Conservation (phyloP, 1,284 basidiomycete species). For the Sporisorium reilianum region DNA sequence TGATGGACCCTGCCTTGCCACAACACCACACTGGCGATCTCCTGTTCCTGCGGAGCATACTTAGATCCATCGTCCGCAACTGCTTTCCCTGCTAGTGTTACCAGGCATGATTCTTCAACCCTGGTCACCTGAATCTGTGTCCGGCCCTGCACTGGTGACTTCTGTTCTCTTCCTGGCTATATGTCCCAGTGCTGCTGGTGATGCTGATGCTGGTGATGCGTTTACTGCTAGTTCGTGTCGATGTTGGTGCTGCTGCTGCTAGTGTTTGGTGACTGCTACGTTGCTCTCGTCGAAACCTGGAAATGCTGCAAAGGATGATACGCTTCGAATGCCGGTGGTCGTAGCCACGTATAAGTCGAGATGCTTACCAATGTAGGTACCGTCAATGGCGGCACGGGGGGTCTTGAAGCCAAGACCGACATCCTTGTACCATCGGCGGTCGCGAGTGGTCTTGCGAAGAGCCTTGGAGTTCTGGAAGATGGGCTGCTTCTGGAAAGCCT, state of each 20-base stretch:
- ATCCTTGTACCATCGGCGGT: constrained; percentile 96
- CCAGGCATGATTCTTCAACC: not conserved
- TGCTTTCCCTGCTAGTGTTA: not conserved
- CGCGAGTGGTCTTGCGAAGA: constrained; percentile 90
- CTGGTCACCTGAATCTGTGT: not conserved
- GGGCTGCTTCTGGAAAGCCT: constrained; percentile 86
- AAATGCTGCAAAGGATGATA: not conserved
- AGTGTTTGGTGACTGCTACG: not conserved
- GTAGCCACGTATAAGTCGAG: too few relatives aligned
- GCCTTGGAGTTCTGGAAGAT: constrained; percentile 98
- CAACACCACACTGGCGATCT: too few relatives aligned
- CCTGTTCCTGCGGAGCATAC: too few relatives aligned
- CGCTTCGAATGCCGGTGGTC: not conserved
- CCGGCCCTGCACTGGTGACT: not conserved
- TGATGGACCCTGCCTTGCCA: too few relatives aligned
- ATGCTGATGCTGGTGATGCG: not conserved
- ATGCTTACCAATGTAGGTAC: constrained; percentile 84
- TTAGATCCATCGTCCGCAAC: too few relatives aligned
- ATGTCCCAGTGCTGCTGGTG: not conserved
- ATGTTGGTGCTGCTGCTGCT: not conserved
- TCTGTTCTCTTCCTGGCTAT: not conserved
- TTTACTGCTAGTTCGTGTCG: not conserved
- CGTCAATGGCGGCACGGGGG: constrained; percentile 92
- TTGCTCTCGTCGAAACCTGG: constrained; percentile 6
- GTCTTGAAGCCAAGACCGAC: constrained; percentile 75